Evolutionary conservation across 2,329 filamentous ascomycete species (phyloP), one percentile per base, ranked within the genome.

Genomic region (Beauveria rudraprayagi): DNA sequence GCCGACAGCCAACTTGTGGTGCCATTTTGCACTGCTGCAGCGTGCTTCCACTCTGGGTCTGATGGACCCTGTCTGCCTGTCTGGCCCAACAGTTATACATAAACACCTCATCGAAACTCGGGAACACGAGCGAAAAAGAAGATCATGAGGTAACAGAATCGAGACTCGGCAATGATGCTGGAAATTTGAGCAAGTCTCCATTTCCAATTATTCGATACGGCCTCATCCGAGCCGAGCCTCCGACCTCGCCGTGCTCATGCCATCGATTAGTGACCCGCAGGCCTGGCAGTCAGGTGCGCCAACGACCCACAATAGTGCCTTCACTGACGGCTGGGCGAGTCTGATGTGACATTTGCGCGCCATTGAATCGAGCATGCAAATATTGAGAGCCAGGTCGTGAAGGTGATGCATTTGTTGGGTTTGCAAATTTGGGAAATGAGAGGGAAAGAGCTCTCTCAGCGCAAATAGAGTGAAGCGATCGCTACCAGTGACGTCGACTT

Each of bases 291-390:
- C 64, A 65, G 64, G 65, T 65, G 65, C 62, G 57, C 56, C 34
- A 28, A 46, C 30, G 64, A 60, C 54, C 63, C 59, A 51, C 61
- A 65, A 60, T 41, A 34, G 47, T 60, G 60, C 59, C 34, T 63
- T 50, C 55, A 61, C 63, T 50, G 61, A 63, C 19, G 60, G 43
- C 50, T 55, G 51, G 58, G 50, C 60, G 47, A 61, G 60, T 50
- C 52, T 6, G 56, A 50, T 43, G 51, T 59, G 61, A 63, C 54
- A 41, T 54, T 56, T 56, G 52, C 30, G 54, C 58, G 53, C 22
- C 28, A 54, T 43, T 55, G 59, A 58, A 67, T 65, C 67, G 68
- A 65, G 65, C 26, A 61, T 67, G 65, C 65, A 68, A 65, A 26
- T 64, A 61, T 56, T 62, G 61, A 60, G 43, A 54, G 40, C 44